Conservation (phyloP, 345 rosid genomes). For the Pistacia integerrima region DNA sequence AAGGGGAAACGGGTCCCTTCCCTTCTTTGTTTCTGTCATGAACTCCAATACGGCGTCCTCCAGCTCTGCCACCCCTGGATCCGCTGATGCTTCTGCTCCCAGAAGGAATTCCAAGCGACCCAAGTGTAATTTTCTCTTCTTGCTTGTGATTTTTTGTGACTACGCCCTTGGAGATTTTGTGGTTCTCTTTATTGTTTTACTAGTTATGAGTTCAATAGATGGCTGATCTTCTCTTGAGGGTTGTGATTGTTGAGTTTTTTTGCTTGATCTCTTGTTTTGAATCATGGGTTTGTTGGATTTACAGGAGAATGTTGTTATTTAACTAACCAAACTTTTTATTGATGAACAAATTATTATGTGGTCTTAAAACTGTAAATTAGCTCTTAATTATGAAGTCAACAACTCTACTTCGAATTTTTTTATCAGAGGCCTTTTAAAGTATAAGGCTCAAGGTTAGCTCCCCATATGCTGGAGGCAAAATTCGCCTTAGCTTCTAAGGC, state of each 20-base stretch:
- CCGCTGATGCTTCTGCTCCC: slow-evolving; percentile 74
- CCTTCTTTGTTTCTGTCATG: slow-evolving; percentile 28
- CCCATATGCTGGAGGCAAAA: too few relatives aligned
- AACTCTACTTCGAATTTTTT: background rate
- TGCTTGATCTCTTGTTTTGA: background rate
- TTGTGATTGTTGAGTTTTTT: background rate
- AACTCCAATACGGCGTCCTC: slow-evolving; percentile 66
- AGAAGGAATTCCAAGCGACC: slow-evolving; percentile 89
- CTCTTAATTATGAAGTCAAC: background rate
- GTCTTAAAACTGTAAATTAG: too few relatives aligned
- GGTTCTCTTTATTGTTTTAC: background rate
- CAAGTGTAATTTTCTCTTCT: slow-evolving; percentile 59
- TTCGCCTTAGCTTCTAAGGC: too few relatives aligned
- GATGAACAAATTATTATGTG: too few relatives aligned
- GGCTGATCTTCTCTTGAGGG: background rate
- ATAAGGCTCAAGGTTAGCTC: too few relatives aligned
- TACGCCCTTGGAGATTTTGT: background rate
- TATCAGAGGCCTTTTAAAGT: background rate
- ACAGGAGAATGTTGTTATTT: too few relatives aligned
- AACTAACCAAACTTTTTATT: too few relatives aligned
- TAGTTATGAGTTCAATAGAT: background rate
- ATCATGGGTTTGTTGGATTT: background rate
- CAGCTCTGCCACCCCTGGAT: slow-evolving; percentile 62
- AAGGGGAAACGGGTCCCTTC: background rate
- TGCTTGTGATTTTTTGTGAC: background rate